These are phyloP conservation scores for Bimuria novae-zelandiae DNA, from an alignment of 2,329 filamentous ascomycete genomes.

Conservation along the genomic window DNA sequence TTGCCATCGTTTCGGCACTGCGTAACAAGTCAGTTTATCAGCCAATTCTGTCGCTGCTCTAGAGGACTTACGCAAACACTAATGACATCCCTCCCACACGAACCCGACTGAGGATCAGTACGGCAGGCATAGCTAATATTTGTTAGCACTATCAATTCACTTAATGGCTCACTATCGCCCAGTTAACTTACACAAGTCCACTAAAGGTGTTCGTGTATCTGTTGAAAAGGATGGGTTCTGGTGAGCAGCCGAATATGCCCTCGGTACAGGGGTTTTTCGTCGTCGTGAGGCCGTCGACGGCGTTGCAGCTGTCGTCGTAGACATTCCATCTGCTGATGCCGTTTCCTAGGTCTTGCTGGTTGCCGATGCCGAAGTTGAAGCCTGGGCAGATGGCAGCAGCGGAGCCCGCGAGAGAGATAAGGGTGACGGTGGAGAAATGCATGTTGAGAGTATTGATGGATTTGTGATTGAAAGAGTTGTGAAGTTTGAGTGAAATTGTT, in stretches of 20 bases:
- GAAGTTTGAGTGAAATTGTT: background rate
- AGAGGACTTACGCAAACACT: conserved; percentile 5
- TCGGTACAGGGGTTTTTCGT: conserved; percentile 3
- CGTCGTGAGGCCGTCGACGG: conserved; percentile 1
- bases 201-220: conserved; percentile 1
- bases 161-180: no score
- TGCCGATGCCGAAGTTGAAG: conserved; percentile 9
- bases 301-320: conserved; percentile 3
- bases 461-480: background rate
- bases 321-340: background rate
- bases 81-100: conserved; percentile 1
- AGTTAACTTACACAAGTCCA: background rate
- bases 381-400: conserved; percentile 6
- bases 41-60: no score
- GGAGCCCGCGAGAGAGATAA: conserved; percentile 2
- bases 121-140: conserved; percentile 1
- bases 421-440: background rate
- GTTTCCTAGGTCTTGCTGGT: background rate
- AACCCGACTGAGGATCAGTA: background rate
- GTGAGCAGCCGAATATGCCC: conserved; percentile 6
- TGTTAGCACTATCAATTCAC: no score
- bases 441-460: background rate
- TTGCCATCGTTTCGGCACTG: conserved; percentile 7
- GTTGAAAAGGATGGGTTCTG: background rate
- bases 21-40: no score